Evolutionary conservation across 768 basidiomycete genomes (phyloP), one percentile per base, ranked within the genome.

Genomic region (Amanita brunnescens): DNA sequence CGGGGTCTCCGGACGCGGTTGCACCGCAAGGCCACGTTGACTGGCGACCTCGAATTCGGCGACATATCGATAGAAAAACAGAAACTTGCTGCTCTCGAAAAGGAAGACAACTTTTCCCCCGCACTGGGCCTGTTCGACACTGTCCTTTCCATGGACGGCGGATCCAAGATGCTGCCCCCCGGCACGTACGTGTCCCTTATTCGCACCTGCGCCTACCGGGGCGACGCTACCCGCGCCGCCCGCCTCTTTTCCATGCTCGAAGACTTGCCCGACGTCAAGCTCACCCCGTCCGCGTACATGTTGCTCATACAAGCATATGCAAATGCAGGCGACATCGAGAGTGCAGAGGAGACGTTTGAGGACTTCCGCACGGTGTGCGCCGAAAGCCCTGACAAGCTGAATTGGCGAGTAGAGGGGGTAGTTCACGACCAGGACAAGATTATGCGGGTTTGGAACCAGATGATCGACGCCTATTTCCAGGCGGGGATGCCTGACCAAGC

Each of bases 111-210:
- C 55, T 83, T 91, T 54, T 61, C 69, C 0, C 76, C 80, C 0
- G 90, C 90, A 0, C 70, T 91, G 68, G 74, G 79, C 13, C 67
- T 94, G 13, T 93, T 93, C 64, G 74, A 85, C 21, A 73, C 80
- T 0, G 73, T 81, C 14, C 63, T 72, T 24, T 46, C 52, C 12
- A 21, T 41, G 7, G 54, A 61, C 13, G 65, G 67, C 18, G 59
- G 61, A 38, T 39, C 57, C 6, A 55, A 61, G n/a, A n/a, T n/a
- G 3, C 61, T 81, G 40, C 66, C 69, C 0, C 32, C 65, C 2
- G 41, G 45, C 13, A 60, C 78, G 2, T 91, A 81, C 63, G 63
- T 66, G 29, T 65, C 59, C 6, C 72, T 95, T 38, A 69, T 94
- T 12, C 74, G 78, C 1, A 79, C 79, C 0, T 84, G 82, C 54